Evolutionary conservation across 1,284 basidiomycete species (phyloP).

Genomic region (Anthracocystis panici-leucophaei): DNA sequence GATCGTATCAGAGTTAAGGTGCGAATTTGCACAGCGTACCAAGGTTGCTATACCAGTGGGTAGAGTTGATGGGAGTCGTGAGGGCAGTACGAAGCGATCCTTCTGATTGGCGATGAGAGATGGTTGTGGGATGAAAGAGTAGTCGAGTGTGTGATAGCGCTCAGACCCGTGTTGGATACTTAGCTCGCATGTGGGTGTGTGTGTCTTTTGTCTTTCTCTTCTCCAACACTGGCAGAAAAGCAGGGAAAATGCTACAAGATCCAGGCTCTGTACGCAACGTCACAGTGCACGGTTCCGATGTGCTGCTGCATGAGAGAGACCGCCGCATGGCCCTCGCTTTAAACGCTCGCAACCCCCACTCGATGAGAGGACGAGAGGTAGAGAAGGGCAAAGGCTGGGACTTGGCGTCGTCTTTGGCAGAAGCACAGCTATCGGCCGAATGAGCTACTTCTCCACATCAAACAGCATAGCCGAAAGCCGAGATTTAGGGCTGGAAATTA

Average conservation of each 20-base stretch:
- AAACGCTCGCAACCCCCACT: neutral
- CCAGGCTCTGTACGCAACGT: constrained; percentile 2
- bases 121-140: no score
- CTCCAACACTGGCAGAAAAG: neutral
- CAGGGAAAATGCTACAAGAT: neutral
- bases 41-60: neutral
- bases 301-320: constrained; percentile 11
- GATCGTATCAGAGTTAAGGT: neutral
- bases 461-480: constrained; percentile 14
- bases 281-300: constrained; percentile 32
- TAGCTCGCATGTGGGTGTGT: constrained; percentile 9
- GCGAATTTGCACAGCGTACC: neutral
- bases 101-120: neutral
- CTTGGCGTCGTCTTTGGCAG: neutral
- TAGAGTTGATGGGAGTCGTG: neutral
- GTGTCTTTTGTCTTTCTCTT: neutral
- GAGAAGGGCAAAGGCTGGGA: neutral
- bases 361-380: neutral
- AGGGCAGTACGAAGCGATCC: neutral
- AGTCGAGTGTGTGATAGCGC: neutral
- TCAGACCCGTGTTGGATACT: constrained; percentile 1
- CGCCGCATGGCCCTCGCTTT: neutral
- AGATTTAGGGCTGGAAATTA: constrained; percentile 3
- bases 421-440: constrained; percentile 13
- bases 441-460: constrained; percentile 15